Evolutionary conservation across 2,329 filamentous ascomycete genomes (phyloP).

Genomic region (Monilinia fructigena): DNA sequence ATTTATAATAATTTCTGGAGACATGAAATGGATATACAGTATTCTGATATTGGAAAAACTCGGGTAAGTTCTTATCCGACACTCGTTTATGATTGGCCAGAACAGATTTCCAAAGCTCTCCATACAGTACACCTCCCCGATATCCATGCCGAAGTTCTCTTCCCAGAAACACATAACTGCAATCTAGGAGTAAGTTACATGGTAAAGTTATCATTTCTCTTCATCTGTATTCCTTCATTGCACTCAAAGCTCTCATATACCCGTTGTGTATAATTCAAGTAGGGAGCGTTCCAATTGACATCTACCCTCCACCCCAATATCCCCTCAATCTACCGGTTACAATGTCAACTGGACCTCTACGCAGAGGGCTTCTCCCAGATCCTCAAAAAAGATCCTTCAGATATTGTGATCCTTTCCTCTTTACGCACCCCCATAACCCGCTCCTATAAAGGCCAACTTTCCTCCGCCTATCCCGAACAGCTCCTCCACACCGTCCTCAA

Average conservation of each 20-base stretch:
- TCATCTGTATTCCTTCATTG: neutral
- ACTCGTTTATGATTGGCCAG: constrained; percentile 5
- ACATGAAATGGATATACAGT: neutral
- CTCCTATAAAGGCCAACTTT: constrained; percentile 78
- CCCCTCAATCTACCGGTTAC: neutral
- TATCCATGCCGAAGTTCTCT: constrained; percentile 19
- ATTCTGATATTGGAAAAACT: neutral
- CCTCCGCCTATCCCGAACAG: constrained; percentile 88
- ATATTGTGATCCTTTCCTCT: constrained; percentile 87
- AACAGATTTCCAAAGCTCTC: neutral
- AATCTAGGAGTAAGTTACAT: constrained; percentile 14
- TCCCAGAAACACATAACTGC: constrained; percentile 4
- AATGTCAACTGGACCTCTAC: constrained; percentile 42
- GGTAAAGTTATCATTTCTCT: constrained; percentile 2
- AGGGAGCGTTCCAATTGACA: neutral
- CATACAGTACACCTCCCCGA: constrained; percentile 8
- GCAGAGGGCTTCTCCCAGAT: constrained; percentile 73
- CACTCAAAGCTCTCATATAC: neutral
- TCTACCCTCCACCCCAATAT: constrained; percentile 1
- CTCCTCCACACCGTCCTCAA: constrained; percentile 67
- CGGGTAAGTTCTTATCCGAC: constrained; percentile 18
- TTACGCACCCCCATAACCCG: constrained; percentile 84
- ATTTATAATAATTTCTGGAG: neutral
- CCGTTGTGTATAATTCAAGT: neutral
- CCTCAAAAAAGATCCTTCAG: constrained; percentile 73